These are phyloP conservation scores for Solanum stenotomum DNA, from an alignment of 257 asterid genomes.

Conservation along the genomic window DNA sequence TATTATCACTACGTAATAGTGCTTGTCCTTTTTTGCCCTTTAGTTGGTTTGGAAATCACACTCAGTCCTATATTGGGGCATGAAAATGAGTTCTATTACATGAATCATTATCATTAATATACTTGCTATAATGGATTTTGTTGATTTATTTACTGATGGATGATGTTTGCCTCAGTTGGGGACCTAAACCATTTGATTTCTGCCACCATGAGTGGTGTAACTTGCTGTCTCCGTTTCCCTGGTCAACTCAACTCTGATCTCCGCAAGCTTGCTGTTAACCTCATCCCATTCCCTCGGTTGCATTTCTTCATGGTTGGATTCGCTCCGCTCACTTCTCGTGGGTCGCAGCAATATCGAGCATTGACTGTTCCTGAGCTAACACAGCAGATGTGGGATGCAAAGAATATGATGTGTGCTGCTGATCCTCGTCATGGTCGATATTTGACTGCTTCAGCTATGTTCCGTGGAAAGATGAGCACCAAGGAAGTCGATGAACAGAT, in stretches of 20 bases:
- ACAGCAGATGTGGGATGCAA: conserved; percentile 5
- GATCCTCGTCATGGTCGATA: conserved; percentile 7
- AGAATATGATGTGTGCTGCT: conserved; percentile 4
- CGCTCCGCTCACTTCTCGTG: conserved; percentile 4
- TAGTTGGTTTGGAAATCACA: not conserved
- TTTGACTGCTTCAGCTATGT: conserved; percentile 7
- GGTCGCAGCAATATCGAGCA: conserved; percentile 2
- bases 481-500: conserved; percentile 1
- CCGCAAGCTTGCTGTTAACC: conserved; percentile 6
- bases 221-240: conserved; percentile 7
- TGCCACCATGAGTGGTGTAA: conserved; percentile 5
- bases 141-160: not conserved
- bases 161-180: not conserved
- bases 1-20: not conserved
- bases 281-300: conserved; percentile 2
- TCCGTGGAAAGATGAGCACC: conserved; percentile 4
- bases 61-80: not conserved
- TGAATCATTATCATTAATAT: not conserved
- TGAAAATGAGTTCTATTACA: not conserved
- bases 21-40: not conserved
- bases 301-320: conserved; percentile 5
- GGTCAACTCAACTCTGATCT: conserved; percentile 6
- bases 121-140: not conserved
- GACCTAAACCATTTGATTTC: conserved; percentile 6
- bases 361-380: conserved; percentile 5